phyloP scores from a whole-genome alignment of 345 rosid genomes.

The Bretschneidera sinensis region DNA sequence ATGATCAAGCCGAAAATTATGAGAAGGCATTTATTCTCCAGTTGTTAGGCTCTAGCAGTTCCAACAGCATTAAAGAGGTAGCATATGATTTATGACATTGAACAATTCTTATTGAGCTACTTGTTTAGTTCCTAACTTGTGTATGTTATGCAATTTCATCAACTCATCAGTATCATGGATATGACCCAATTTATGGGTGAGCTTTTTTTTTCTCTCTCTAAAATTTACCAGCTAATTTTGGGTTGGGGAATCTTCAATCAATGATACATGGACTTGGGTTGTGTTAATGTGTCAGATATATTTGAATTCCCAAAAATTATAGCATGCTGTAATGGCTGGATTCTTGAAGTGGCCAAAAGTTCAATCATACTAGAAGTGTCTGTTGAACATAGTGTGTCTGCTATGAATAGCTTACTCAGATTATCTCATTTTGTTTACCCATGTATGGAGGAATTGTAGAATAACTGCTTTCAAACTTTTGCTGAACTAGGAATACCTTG shows the following conservation, averaged over 20 bases:
- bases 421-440: no score
- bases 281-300: no score
- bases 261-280: neutral
- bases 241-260: constrained; percentile 8
- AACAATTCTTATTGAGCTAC: constrained; percentile 2
- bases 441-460: no score
- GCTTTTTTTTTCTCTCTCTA: neutral
- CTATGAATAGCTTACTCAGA: no score
- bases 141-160: neutral
- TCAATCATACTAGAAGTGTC: no score
- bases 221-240: constrained; percentile 2
- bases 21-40: constrained; percentile 88
- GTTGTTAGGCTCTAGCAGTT: constrained; percentile 49
- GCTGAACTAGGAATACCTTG: no score
- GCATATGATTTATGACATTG: neutral
- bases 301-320: no score
- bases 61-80: constrained; percentile 62
- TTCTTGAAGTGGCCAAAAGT: no score
- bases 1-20: constrained; percentile 60
- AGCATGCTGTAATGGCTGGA: no score
- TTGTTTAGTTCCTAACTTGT: constrained; percentile 1
- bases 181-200: no score
- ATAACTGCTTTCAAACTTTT: no score
- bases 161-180: neutral
- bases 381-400: neutral